Evolutionary conservation across 331 rosid species (phyloP), one percentile per base, ranked within the genome.

Genomic region (Spiraea crenata): DNA sequence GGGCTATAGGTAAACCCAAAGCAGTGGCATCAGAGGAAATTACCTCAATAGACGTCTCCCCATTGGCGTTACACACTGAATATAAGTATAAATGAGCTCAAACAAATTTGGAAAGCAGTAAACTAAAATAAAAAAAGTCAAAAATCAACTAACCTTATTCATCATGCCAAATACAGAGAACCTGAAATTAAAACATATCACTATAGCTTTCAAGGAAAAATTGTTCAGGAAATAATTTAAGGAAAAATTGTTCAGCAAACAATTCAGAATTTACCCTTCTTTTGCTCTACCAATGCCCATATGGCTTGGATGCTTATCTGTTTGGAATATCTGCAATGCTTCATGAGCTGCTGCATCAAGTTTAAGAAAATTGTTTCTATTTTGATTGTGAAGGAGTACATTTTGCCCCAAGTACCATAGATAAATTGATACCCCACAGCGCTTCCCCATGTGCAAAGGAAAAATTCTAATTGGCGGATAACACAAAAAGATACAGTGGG

Each of bases 251-350:
- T 71, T 58, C 17, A 59, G 49, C 58, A 79, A n/a, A 69, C 5
- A 59, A 64, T 73, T 78, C 62, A 76, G 65, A n/a, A 72, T 73
- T 57, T 82, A 93, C 98, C 97, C 98, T 84, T 93, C 98, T 85
- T 93, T 93, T 63, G 97, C 90, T 82, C 96, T 84, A 67, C 98
- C 98, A 74, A 93, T 93, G 80, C 98, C 98, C 98, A 93, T 93
- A 76, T 90, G 92, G 86, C 98, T 93, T 49, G 98, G 96, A 83
- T 90, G 98, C 86, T 85, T 93, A 85, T 93, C 98, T 44, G 79
- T 84, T 82, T 89, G 98, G 87, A 93, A 93, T 82, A 93, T 93
- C 80, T 93, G 98, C 86, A 93, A 79, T 46, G 97, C 96, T 85
- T 93, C 96, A 71, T 87, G 96, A 81, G 97, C 92, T 63, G 95